Percentiles rank a stretch among this genome's conserved stretches.
These are phyloP conservation scores for Fusarium redolens DNA, from an alignment of 2,329 filamentous ascomycete genomes.

Conservation along the genomic window DNA sequence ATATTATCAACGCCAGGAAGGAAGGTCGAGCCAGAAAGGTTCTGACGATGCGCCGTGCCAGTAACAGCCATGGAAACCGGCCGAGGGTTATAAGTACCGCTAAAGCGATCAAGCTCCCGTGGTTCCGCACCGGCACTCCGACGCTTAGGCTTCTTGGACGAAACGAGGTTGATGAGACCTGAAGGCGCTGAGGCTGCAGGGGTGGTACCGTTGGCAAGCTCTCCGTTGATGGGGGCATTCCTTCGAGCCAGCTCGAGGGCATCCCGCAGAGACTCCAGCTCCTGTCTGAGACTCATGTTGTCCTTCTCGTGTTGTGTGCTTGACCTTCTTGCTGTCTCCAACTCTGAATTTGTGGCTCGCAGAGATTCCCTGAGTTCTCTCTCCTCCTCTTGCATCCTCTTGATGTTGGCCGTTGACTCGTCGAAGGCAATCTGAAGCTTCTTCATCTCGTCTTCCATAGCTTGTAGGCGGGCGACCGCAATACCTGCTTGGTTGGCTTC, in stretches of 20 bases:
- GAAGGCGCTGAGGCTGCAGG: slow-evolving; percentile 66
- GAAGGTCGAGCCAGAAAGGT: slow-evolving; percentile 79
- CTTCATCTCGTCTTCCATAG: slow-evolving; percentile 96
- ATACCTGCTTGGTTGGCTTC: slow-evolving; percentile 99
- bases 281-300: slow-evolving; percentile 85
- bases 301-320: slow-evolving; percentile 84
- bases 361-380: slow-evolving; percentile 85
- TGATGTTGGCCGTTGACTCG: slow-evolving; percentile 90
- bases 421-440: slow-evolving; percentile 90
- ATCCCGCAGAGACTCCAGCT: slow-evolving; percentile 90
- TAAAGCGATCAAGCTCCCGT: slow-evolving; percentile 89
- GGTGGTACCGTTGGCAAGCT: slow-evolving; percentile 54
- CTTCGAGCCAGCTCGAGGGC: slow-evolving; percentile 90
- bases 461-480: slow-evolving; percentile 86
- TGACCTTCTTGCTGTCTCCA: slow-evolving; percentile 81
- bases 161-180: slow-evolving; percentile 95
- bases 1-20: slow-evolving; percentile 87
- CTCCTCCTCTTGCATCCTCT: slow-evolving; percentile 95
- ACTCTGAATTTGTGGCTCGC: slow-evolving; percentile 80
- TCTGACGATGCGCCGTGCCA: slow-evolving; percentile 74
- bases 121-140: slow-evolving; percentile 90
- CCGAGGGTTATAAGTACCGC: slow-evolving; percentile 90
- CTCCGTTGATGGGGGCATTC: slow-evolving; percentile 78
- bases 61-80: slow-evolving; percentile 95
- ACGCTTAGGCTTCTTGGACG: slow-evolving; percentile 96